Conservation (phyloP, 169 alveolate genomes). For the Eimeria necatrix region DNA sequence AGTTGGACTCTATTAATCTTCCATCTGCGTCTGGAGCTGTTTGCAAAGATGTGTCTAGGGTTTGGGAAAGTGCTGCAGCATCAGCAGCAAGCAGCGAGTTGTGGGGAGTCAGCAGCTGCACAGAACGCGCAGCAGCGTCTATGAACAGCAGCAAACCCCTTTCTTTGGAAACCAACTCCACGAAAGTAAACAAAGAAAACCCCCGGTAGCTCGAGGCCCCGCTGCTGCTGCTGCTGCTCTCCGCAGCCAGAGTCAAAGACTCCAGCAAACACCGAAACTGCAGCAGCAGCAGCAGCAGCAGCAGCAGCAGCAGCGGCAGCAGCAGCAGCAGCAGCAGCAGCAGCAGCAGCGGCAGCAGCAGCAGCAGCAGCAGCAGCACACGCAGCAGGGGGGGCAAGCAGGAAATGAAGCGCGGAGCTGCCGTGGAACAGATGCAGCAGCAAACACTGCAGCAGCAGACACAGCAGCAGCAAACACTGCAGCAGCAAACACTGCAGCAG, state of each 20-base stretch:
- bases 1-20: background rate
- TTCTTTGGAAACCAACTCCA: conserved; percentile 25
- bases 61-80: background rate
- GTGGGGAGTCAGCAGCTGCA: conserved; percentile 22
- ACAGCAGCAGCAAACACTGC: conserved; percentile 9
- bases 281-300: no score
- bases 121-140: background rate
- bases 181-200: background rate
- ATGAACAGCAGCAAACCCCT: conserved; percentile 27
- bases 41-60: background rate
- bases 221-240: background rate
- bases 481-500: conserved; percentile 16
- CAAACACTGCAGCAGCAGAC: background rate
- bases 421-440: no score
- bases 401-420: background rate
- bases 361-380: background rate
- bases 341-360: conserved; percentile 10
- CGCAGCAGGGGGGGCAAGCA: no score
- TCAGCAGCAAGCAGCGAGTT: background rate
- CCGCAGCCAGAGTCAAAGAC: conserved; percentile 41
- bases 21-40: conserved; percentile 9
- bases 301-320: no score
- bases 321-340: background rate
- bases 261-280: conserved; percentile 41
- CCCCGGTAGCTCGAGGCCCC: background rate